Conservation (phyloP, 768 basidiomycete species). For the Hericium coralloides region DNA sequence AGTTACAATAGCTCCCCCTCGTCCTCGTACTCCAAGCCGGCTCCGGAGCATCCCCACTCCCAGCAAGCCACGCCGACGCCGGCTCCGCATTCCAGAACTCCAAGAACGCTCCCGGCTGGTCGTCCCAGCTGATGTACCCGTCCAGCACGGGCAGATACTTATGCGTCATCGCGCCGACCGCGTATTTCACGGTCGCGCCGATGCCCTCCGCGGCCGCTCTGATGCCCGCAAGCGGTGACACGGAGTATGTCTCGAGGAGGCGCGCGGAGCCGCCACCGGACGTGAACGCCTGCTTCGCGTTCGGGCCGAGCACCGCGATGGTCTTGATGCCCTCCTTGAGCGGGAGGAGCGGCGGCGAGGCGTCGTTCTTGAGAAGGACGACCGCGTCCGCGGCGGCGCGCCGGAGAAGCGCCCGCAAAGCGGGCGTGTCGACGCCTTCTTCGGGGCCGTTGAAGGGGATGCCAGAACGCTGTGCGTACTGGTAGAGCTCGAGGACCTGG, state of each 20-base stretch:
- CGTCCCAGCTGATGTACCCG: slow-evolving; percentile 31
- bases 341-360: slow-evolving; percentile 33
- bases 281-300: slow-evolving; percentile 42
- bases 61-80: slow-evolving; percentile 24
- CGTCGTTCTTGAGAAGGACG: slow-evolving; percentile 55
- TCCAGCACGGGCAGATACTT: slow-evolving; percentile 45
- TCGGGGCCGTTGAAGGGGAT: slow-evolving; percentile 49
- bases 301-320: slow-evolving; percentile 57
- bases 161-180: slow-evolving; percentile 32
- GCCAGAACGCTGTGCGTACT: slow-evolving; percentile 39
- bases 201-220: slow-evolving; percentile 29
- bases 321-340: slow-evolving; percentile 27
- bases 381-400: slow-evolving; percentile 44
- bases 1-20: slow-evolving; percentile 25
- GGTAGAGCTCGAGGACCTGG: slow-evolving; percentile 39
- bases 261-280: slow-evolving; percentile 55
- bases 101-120: slow-evolving; percentile 29
- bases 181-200: slow-evolving; percentile 41
- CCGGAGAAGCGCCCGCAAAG: slow-evolving; percentile 38
- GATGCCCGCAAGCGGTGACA: slow-evolving; percentile 53
- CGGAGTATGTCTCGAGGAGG: slow-evolving; percentile 40
- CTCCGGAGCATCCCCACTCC: slow-evolving; percentile 16
- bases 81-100: slow-evolving; percentile 42
- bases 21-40: slow-evolving; percentile 32
- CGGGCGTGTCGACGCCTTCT: slow-evolving; percentile 34